Evolutionary conservation across 2,329 filamentous ascomycete species (phyloP), one percentile per base, ranked within the genome.

Genomic region (Pseudofabraea citricarpa): DNA sequence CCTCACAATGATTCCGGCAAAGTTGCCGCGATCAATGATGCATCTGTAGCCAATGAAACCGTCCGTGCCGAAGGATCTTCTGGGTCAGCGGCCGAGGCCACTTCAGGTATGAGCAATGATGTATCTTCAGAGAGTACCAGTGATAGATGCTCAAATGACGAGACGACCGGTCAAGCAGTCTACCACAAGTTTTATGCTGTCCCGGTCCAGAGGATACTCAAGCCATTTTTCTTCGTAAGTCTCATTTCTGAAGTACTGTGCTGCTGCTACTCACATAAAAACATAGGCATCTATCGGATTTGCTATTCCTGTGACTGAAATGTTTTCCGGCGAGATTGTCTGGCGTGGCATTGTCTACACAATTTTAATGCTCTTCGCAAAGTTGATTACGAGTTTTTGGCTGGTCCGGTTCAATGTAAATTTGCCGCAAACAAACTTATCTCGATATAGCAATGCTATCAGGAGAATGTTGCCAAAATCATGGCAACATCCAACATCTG

Each of bases 331-430:
- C 0, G 56, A 65, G 0, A 71, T 86, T 0, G 64, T 90, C 2
- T 93, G 85, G 87, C 77, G 79, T 9, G 87, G 87, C 0, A 49
- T 90, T 0, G 72, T 90, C 1, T 93, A 90, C 54, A 72, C 83
- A 0, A 50, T 83, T 0, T 64, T 93, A 3, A 93, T 93, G 87
- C 57, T 72, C 1, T 40, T 86, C 2, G 73, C 66, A 3, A 87
- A 87, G n/a, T n/a, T n/a, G n/a, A n/a, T n/a, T n/a, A n/a, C n/a
- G n/a, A n/a, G n/a, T n/a, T n/a, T n/a, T n/a, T n/a, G n/a, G n/a
- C n/a, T n/a, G n/a, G n/a, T n/a, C n/a, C n/a, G n/a, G n/a, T n/a
- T n/a, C n/a, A n/a, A n/a, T n/a, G n/a, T n/a, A n/a, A n/a, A n/a
- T n/a, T n/a, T n/a, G n/a, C n/a, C n/a, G n/a, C n/a, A n/a, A n/a